phyloP scores from a whole-genome alignment of 768 basidiomycete species.

The Calvatia gigantea region DNA sequence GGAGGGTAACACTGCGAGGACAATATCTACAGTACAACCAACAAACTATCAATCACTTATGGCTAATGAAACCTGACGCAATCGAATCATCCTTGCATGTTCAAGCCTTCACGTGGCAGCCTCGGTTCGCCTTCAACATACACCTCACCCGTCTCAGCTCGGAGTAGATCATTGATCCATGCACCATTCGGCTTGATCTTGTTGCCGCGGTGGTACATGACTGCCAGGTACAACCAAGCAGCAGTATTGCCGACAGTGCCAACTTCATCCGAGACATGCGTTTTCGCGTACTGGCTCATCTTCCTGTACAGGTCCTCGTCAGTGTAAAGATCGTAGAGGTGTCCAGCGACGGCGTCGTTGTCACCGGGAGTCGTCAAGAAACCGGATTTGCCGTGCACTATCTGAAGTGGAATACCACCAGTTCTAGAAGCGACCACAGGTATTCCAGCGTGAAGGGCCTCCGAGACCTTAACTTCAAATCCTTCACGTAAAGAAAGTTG shows the following conservation, averaged over 20 bases:
- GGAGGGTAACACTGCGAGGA: background rate
- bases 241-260: constrained; percentile 78
- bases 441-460: constrained; percentile 88
- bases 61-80: background rate
- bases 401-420: constrained; percentile 92
- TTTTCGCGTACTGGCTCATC: constrained; percentile 66
- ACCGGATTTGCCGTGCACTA: constrained; percentile 85
- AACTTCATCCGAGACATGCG: constrained; percentile 82
- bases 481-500: constrained; percentile 94
- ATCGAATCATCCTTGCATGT: constrained; percentile 49
- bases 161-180: constrained; percentile 81
- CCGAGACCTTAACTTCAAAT: constrained; percentile 96
- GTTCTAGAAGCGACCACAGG: constrained; percentile 83
- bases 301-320: constrained; percentile 62
- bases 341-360: constrained; percentile 67
- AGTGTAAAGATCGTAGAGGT: constrained; percentile 76
- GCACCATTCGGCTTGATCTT: constrained; percentile 79
- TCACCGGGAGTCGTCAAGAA: constrained; percentile 79
- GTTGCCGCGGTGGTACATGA: constrained; percentile 73
- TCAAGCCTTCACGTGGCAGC: constrained; percentile 59
- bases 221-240: constrained; percentile 63
- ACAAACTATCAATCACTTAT: background rate
- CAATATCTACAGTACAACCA: background rate
- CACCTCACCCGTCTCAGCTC: constrained; percentile 70
- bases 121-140: constrained; percentile 68